Percentiles rank a stretch among this genome's conserved stretches.
Conservation (phyloP, 371 early-diverging fungal genomes). For the Mortierella sp. region DNA sequence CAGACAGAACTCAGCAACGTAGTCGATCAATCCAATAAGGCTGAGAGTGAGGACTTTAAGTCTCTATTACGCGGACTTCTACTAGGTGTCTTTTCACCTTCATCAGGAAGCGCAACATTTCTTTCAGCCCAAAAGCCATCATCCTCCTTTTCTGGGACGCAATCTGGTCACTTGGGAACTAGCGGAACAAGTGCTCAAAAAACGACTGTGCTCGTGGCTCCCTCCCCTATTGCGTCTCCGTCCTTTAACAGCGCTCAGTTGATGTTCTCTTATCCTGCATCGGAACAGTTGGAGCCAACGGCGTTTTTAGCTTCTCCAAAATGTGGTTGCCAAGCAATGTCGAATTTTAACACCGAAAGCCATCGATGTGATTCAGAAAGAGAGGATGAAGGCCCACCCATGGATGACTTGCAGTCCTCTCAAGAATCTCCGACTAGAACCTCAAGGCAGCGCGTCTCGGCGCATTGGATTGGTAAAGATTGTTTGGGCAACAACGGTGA, state of each 20-base stretch:
- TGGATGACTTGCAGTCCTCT: conserved; percentile 12
- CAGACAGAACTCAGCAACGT: conserved; percentile 71
- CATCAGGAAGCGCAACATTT: conserved; percentile 7
- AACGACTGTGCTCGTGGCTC: conserved; percentile 31
- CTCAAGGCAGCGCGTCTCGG: background rate
- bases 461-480: background rate
- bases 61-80: conserved; percentile 73
- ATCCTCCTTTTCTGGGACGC: conserved; percentile 5
- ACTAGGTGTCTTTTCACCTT: conserved; percentile 45
- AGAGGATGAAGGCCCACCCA: conserved; percentile 21
- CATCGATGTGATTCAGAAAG: background rate
- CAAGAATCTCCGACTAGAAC: background rate
- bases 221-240: conserved; percentile 39
- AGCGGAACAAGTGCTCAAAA: conserved; percentile 9
- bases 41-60: conserved; percentile 76
- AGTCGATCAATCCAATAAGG: conserved; percentile 74
- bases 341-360: conserved; percentile 10
- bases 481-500: conserved; percentile 41
- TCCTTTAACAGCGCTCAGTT: conserved; percentile 14
- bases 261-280: conserved; percentile 12
- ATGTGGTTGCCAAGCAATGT: background rate
- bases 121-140: conserved; percentile 13
- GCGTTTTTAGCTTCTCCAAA: conserved; percentile 27
- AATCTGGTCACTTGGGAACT: background rate
- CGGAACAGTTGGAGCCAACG: conserved; percentile 3